phyloP scores from a whole-genome alignment of 2,329 filamentous ascomycete genomes.

The Calcarisporium arbuscula region DNA sequence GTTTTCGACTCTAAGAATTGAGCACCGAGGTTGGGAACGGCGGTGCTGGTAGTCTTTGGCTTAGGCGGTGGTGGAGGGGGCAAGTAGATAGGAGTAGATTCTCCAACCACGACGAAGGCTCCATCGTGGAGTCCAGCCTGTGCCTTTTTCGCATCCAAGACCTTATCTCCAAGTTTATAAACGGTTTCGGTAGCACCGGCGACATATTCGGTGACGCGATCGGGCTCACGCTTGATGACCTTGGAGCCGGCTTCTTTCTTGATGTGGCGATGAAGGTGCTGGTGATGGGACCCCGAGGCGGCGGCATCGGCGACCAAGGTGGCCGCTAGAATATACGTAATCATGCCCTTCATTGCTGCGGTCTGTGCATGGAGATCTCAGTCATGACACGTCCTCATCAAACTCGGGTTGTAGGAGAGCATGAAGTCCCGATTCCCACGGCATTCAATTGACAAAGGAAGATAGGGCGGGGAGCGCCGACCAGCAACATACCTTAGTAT shows the following conservation, averaged over 20 bases:
- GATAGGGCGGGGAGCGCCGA: neutral
- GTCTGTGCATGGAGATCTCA: neutral
- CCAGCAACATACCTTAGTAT: neutral
- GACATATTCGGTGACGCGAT: conserved; percentile 46
- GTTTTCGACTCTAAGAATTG: conserved; percentile 47
- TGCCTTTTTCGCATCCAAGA: conserved; percentile 58
- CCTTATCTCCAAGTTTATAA: conserved; percentile 63
- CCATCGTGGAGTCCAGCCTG: conserved; percentile 66
- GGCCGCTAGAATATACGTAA: conserved; percentile 26
- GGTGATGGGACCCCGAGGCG: conserved; percentile 55
- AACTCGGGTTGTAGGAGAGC: neutral
- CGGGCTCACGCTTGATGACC: conserved; percentile 40
- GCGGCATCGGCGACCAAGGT: conserved; percentile 45
- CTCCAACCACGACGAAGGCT: conserved; percentile 59
- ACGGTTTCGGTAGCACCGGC: conserved; percentile 58
- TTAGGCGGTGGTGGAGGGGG: conserved; percentile 33
- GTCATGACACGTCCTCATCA: neutral
- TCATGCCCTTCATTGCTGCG: conserved; percentile 41
- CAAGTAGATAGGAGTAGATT: conserved; percentile 46
- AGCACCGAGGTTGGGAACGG: conserved; percentile 26
- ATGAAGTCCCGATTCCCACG: conserved; percentile 1
- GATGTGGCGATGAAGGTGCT: conserved; percentile 53
- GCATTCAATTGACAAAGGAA: conserved; percentile 2
- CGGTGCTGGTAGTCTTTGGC: conserved; percentile 24
- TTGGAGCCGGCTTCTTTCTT: conserved; percentile 44